phyloP scores from a whole-genome alignment of 2,329 filamentous ascomycete genomes.

The Claviceps digitariae region DNA sequence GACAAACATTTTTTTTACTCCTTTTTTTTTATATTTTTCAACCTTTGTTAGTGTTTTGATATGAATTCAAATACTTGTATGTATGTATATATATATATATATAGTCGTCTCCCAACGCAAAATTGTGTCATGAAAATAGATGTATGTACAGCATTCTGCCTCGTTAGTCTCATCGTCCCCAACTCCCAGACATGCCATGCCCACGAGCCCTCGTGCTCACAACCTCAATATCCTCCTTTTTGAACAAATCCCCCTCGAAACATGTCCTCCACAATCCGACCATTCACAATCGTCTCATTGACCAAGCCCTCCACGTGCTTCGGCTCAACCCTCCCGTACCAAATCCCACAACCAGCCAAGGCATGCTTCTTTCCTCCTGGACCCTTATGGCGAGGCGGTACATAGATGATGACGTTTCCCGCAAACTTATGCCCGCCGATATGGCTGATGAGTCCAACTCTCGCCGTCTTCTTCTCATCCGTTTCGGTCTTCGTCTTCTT shows the following conservation, averaged over 20 bases:
- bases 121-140: too few relatives aligned
- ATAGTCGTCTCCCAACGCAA: too few relatives aligned
- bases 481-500: conserved; percentile 9
- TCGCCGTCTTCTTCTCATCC: conserved; percentile 31
- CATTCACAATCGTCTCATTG: conserved; percentile 52
- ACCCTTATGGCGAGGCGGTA: conserved; percentile 42
- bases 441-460: conserved; percentile 61
- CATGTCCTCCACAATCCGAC: conserved; percentile 55
- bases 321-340: conserved; percentile 70
- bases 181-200: too few relatives aligned
- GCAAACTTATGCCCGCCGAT: conserved; percentile 79
- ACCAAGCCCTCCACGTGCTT: conserved; percentile 65
- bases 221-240: conserved; percentile 39
- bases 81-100: too few relatives aligned
- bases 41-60: too few relatives aligned
- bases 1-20: neutral
- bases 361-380: conserved; percentile 34
- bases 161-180: too few relatives aligned
- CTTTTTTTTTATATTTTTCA: neutral
- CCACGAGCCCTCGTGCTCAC: conserved; percentile 8
- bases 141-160: too few relatives aligned
- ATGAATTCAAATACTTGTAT: too few relatives aligned
- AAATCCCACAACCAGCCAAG: conserved; percentile 59
- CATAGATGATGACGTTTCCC: conserved; percentile 70
- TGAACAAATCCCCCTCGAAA: conserved; percentile 57